phyloP scores from a whole-genome alignment of 2,329 filamentous ascomycete species.

The Dactylella cylindrospora region DNA sequence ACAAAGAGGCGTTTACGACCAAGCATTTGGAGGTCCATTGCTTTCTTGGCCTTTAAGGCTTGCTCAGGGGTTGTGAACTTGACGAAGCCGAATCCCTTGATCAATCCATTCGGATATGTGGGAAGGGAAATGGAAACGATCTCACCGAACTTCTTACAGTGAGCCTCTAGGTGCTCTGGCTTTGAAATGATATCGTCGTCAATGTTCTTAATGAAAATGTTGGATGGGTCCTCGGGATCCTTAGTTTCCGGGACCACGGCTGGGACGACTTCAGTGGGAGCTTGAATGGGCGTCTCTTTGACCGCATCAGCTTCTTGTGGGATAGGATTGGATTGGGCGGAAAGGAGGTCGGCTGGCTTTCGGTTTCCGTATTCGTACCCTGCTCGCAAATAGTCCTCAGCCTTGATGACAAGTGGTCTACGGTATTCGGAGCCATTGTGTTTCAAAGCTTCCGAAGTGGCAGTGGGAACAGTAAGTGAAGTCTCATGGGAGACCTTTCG shows the following conservation, averaged over 20 bases:
- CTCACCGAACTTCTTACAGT: constrained; percentile 88
- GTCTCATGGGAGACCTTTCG: constrained; percentile 27
- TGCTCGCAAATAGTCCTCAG: constrained; percentile 13
- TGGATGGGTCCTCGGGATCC: constrained; percentile 54
- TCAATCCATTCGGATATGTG: constrained; percentile 85
- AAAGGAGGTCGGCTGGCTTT: constrained; percentile 20
- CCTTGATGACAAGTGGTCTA: constrained; percentile 3
- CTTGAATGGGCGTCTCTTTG: constrained; percentile 1
- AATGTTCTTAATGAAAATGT: constrained; percentile 99
- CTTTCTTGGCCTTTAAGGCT: constrained; percentile 81
- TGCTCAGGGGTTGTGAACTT: constrained; percentile 91
- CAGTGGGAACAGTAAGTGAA: constrained; percentile 8
- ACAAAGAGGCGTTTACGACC: constrained; percentile 48
- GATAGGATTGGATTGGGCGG: background rate
- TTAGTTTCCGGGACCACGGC: constrained; percentile 47
- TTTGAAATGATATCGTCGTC: constrained; percentile 96
- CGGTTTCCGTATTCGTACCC: constrained; percentile 5
- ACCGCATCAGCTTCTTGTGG: constrained; percentile 9
- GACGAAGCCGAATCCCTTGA: constrained; percentile 92
- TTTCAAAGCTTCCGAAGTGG: background rate
- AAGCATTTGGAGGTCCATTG: constrained; percentile 71
- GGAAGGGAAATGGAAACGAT: constrained; percentile 94
- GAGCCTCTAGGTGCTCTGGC: constrained; percentile 79
- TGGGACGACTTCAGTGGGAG: background rate
- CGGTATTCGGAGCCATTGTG: background rate